phyloP scores from a whole-genome alignment of 31 red algal species.

The Odonthalia washingtoniensis region DNA sequence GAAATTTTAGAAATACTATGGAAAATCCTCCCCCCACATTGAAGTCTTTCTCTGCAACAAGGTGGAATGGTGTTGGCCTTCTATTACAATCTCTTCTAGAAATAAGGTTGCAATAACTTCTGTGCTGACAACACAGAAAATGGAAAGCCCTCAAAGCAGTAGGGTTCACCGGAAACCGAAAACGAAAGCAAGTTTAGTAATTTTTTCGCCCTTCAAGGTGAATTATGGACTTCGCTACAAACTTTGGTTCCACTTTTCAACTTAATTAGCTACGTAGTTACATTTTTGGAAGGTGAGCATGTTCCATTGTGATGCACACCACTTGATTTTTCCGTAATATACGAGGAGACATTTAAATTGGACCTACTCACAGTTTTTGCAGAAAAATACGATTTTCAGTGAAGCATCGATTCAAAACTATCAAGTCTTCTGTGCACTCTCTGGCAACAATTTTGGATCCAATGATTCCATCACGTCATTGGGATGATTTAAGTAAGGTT shows the following conservation, averaged over 20 bases:
- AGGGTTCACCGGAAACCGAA: not conserved
- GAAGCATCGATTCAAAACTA: too few relatives aligned
- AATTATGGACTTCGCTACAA: not conserved
- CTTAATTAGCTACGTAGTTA: not conserved
- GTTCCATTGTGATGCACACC: not conserved
- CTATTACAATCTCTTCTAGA: not conserved
- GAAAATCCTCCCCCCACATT: not conserved
- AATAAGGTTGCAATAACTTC: not conserved
- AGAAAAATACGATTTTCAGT: not conserved
- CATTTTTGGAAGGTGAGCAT: not conserved
- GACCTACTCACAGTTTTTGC: not conserved
- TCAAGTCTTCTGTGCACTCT: not conserved
- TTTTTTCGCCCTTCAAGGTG: not conserved
- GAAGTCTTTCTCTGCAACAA: not conserved
- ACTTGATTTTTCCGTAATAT: not conserved
- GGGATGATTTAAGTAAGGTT: not conserved
- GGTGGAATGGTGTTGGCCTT: not conserved
- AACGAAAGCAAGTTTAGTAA: not conserved
- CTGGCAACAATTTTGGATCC: not conserved
- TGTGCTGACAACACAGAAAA: not conserved
- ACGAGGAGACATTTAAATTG: not conserved
- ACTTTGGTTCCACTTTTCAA: not conserved
- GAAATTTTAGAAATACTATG: too few relatives aligned
- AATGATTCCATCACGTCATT: not conserved
- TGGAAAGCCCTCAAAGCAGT: not conserved